Evolutionary conservation across 306 rosid genomes (phyloP), one percentile per base, ranked within the genome.

Genomic region (Ormosia semicastrata): DNA sequence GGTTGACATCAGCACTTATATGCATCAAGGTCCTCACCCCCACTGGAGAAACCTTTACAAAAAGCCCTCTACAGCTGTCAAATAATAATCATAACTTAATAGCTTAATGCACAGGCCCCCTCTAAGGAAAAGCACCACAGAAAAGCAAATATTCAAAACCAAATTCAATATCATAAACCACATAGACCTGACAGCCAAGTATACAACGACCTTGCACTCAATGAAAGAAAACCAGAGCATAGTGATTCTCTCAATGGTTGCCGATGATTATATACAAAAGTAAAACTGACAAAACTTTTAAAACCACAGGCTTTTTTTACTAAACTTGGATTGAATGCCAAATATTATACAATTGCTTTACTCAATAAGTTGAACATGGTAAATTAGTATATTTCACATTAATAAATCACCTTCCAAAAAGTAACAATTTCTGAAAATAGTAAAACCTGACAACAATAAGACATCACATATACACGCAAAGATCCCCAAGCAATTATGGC

Each of bases 301-400:
- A 73, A 86, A 63, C 29, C 65, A 50, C 57, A 68, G 1, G 40
- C 30, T 37, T 68, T 75, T 78, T 67, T 62, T 40, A 34, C 82
- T 79, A 73, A 77, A 54, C 8, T 11, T 71, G 3, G 41, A 59
- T 59, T 67, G 39, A 73, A 49, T 58, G 72, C 60, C 54, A 75
- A 62, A 37, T 37, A 76, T 7, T 40, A 72, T 36, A 81, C 7
- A 56, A 72, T 24, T 39, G 36, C 37, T 52, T 67, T n/a, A 24
- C 32, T 63, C 70, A 63, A 52, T 4, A 8, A 24, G 58, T 44
- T 34, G 83, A 63, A 32, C 52, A 80, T 5, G 24, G 65, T 24
- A 49, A 11, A 30, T 37, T 62, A 37, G 32, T 66, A 46, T 66
- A 58, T 11, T 52, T 73, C 63, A 10, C 53, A 50, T 6, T 0